A percentile compares a stretch with the other conserved stretches of the same genome.
These are phyloP conservation scores for Tinospora cordifolia DNA, from an alignment of 164 flowering plant species.

Conservation along the genomic window DNA sequence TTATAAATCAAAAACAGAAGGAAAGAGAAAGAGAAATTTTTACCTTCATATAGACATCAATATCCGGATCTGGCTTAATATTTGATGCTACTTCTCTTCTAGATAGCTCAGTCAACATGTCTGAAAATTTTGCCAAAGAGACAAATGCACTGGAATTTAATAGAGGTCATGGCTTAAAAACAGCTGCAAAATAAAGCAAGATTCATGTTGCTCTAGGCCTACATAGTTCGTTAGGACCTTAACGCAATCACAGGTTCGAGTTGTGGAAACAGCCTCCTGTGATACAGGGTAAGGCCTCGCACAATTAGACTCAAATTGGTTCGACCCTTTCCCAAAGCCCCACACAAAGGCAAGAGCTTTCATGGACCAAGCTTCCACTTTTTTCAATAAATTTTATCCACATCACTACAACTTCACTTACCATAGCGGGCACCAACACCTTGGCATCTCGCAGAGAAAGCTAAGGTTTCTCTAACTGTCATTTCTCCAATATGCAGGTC, in stretches of 20 bases:
- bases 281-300: too few species aligned
- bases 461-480: slow-evolving; percentile 53
- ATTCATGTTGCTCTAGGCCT: too few species aligned
- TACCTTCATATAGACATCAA: slow-evolving; percentile 77
- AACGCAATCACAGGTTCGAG: too few species aligned
- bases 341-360: too few species aligned
- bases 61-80: slow-evolving; percentile 59
- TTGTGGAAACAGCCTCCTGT: too few species aligned
- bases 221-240: too few species aligned
- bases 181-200: too few species aligned
- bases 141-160: background rate
- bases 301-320: too few species aligned
- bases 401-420: slow-evolving; percentile 13
- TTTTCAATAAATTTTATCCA: too few species aligned
- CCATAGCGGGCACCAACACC: slow-evolving; percentile 55
- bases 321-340: too few species aligned
- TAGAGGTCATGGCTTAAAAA: too few species aligned
- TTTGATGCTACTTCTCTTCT: slow-evolving; percentile 63
- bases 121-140: slow-evolving; percentile 28
- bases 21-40: background rate
- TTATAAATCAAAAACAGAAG: background rate
- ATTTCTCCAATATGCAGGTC: slow-evolving; percentile 57
- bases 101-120: slow-evolving; percentile 54
- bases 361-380: too few species aligned
- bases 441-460: slow-evolving; percentile 60